Conservation (phyloP, 352 stramenopile species). For the Phytophthora quininea region DNA sequence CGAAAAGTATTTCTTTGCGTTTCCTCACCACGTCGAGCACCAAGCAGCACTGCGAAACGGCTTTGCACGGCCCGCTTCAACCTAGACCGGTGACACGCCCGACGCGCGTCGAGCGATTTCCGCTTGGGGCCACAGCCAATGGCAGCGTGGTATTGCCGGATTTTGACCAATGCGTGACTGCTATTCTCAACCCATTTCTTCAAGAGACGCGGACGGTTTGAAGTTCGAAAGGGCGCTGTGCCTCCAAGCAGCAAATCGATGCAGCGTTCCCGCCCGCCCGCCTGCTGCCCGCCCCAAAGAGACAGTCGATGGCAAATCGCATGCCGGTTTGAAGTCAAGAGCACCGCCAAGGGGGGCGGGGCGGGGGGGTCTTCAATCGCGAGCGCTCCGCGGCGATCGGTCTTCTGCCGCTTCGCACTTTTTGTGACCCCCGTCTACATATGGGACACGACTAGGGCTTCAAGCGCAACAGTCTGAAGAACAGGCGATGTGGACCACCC, state of each 20-base stretch:
- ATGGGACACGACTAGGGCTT: constrained; percentile 12
- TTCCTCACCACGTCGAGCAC: constrained; percentile 5
- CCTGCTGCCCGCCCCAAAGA: neutral
- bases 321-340: constrained; percentile 13
- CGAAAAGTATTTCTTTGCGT: constrained; percentile 7
- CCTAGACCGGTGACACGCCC: constrained; percentile 17
- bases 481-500: constrained; percentile 26
- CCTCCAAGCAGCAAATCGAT: constrained; percentile 29
- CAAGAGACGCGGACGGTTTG: neutral
- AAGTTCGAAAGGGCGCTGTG: constrained; percentile 2
- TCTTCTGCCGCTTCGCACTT: neutral
- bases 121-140: constrained; percentile 16
- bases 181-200: neutral
- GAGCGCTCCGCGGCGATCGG: too few relatives aligned
- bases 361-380: too few relatives aligned
- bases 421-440: neutral
- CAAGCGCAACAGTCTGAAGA: constrained; percentile 6
- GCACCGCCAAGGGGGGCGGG: too few relatives aligned
- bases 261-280: neutral
- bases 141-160: neutral
- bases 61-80: constrained; percentile 23
- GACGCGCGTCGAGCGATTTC: constrained; percentile 3
- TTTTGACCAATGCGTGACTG: too few relatives aligned
- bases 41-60: constrained; percentile 27
- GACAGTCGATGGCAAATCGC: neutral